Conservation (phyloP, 768 basidiomycete species). For the Coprinopsis marcescibilis region DNA sequence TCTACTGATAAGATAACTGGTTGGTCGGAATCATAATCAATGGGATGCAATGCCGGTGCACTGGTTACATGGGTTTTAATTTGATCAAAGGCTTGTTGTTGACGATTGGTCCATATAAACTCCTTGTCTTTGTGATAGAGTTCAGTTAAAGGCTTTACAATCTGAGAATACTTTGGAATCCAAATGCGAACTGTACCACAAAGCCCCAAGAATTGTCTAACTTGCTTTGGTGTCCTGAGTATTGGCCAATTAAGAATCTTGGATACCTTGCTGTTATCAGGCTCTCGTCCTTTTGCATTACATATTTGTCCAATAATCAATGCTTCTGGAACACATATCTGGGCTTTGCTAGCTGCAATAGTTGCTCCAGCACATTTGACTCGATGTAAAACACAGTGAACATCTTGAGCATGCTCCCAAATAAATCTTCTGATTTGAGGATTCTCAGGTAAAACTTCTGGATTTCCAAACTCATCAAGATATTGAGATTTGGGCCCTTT, state of each 20-base stretch:
- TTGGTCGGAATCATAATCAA: slow-evolving; percentile 20
- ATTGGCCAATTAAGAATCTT: slow-evolving; percentile 24
- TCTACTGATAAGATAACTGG: slow-evolving; percentile 28
- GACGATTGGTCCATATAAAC: slow-evolving; percentile 25
- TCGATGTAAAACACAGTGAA: slow-evolving; percentile 31
- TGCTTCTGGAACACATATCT: slow-evolving; percentile 21
- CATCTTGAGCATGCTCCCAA: slow-evolving; percentile 30
- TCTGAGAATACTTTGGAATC: slow-evolving; percentile 22
- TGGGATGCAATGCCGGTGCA: slow-evolving; percentile 20
- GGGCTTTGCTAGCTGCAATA: slow-evolving; percentile 30
- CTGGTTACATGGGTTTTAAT: slow-evolving; percentile 22
- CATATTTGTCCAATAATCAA: slow-evolving; percentile 33
- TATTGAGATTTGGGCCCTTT: slow-evolving; percentile 21
- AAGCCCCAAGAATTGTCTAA: slow-evolving; percentile 26
- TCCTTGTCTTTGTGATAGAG: slow-evolving; percentile 21
- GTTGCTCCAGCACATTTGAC: slow-evolving; percentile 32
- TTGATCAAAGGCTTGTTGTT: slow-evolving; percentile 12
- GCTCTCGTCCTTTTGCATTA: slow-evolving; percentile 26
- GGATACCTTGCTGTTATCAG: slow-evolving; percentile 13
- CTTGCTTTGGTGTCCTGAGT: slow-evolving; percentile 16
- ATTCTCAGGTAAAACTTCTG: slow-evolving; percentile 32
- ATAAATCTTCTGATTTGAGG: slow-evolving; percentile 29
- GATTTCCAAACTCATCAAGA: slow-evolving; percentile 5
- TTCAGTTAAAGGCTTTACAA: slow-evolving; percentile 17
- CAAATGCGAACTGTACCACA: slow-evolving; percentile 23